phyloP scores from a whole-genome alignment of 106 monocot species.

The Dioscorea zingiberensis region DNA sequence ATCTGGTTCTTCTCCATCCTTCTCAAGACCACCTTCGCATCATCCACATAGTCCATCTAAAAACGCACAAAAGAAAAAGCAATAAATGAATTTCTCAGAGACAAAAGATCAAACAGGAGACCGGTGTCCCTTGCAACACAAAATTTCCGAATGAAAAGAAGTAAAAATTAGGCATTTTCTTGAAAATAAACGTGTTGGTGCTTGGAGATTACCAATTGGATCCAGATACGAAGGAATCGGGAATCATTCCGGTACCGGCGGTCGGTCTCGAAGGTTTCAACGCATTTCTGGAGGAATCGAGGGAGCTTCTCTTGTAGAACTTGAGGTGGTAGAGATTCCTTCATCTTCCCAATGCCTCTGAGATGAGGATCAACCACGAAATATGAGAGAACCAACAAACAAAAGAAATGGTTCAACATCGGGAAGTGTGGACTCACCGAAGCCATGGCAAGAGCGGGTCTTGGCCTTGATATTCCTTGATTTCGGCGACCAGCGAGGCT shows the following conservation, averaged over 20 bases:
- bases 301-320: slow-evolving; percentile 75
- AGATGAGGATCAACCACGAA: background rate
- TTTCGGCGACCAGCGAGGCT: slow-evolving; percentile 60
- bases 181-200: no score
- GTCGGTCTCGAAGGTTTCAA: slow-evolving; percentile 69
- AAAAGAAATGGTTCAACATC: background rate
- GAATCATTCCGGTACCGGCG: slow-evolving; percentile 63
- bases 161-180: no score
- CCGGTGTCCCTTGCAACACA: no score
- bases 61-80: background rate
- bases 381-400: background rate
- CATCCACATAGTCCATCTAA: slow-evolving; percentile 96
- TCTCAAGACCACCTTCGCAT: slow-evolving; percentile 58
- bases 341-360: slow-evolving; percentile 75
- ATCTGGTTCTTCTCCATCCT: slow-evolving; percentile 85
- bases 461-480: slow-evolving; percentile 65
- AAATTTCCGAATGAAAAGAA: no score
- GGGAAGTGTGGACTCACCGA: slow-evolving; percentile 23
- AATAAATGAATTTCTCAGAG: no score
- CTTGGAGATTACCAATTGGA: slow-evolving; percentile 55
- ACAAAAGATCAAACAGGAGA: no score
- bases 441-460: slow-evolving; percentile 94
- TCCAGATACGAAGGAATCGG: slow-evolving; percentile 81
- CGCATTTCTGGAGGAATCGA: slow-evolving; percentile 96
- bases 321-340: slow-evolving; percentile 30